These are phyloP conservation scores for Corchorus capsularis DNA, from an alignment of 345 rosid species.

Conservation along the genomic window DNA sequence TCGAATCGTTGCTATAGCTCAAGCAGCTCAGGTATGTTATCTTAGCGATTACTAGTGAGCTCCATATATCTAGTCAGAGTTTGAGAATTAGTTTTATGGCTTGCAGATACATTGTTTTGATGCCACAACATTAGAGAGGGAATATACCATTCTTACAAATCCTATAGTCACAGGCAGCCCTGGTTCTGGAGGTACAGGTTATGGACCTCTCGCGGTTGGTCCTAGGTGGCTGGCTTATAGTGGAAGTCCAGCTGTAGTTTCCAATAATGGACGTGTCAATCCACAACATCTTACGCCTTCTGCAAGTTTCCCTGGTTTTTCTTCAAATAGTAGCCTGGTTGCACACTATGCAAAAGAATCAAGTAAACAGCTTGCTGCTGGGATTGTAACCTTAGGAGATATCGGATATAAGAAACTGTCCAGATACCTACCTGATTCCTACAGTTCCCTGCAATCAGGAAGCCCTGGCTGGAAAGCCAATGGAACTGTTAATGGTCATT, in stretches of 20 bases:
- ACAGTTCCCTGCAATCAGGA: constrained; percentile 40
- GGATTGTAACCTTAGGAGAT: constrained; percentile 86
- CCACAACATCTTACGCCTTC: constrained; percentile 68
- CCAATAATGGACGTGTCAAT: constrained; percentile 54
- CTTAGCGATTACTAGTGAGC: not conserved
- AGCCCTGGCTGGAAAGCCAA: constrained; percentile 58
- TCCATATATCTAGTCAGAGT: not conserved
- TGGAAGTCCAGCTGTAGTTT: constrained; percentile 59
- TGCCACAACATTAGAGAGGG: constrained; percentile 59
- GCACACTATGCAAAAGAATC: constrained; percentile 87
- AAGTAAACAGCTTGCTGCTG: constrained; percentile 88
- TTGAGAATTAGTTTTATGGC: constrained; percentile 18
- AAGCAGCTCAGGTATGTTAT: constrained; percentile 67
- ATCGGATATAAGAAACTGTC: constrained; percentile 71
- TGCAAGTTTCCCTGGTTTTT: constrained; percentile 45
- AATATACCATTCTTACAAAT: constrained; percentile 69
- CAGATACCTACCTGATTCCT: constrained; percentile 69
- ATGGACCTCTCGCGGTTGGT: constrained; percentile 95
- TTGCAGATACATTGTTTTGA: constrained; percentile 89
- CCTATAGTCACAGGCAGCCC: constrained; percentile 46
- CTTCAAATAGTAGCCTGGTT: constrained; percentile 60
- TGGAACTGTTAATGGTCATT: constrained; percentile 55
- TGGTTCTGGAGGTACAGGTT: constrained; percentile 69
- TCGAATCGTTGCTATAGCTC: constrained; percentile 85
- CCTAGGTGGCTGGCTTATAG: constrained; percentile 96